Conservation (phyloP, 805 yeast genomes). For the Metschnikowia gelsemii region DNA sequence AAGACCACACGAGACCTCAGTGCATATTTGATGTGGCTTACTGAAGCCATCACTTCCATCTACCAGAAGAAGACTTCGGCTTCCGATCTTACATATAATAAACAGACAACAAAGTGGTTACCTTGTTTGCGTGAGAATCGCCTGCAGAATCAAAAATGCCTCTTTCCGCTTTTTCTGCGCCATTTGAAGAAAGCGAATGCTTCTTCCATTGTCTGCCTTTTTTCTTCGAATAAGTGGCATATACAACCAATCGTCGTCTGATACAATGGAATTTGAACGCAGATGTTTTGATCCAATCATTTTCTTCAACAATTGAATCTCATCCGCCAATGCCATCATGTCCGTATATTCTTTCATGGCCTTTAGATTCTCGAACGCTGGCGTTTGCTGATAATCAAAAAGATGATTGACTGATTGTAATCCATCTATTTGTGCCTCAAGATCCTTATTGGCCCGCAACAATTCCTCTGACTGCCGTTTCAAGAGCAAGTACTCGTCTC, state of each 20-base stretch:
- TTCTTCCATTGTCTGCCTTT: background rate
- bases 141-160: slow-evolving; percentile 2
- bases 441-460: slow-evolving; percentile 21
- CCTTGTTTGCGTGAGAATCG: background rate
- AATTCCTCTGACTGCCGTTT: slow-evolving; percentile 23
- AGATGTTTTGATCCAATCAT: slow-evolving; percentile 20
- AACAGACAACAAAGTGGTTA: background rate
- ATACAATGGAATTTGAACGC: background rate
- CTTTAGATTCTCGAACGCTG: slow-evolving; percentile 31
- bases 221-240: slow-evolving; percentile 6
- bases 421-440: slow-evolving; percentile 27
- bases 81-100: too few species aligned
- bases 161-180: slow-evolving; percentile 12
- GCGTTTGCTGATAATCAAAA: slow-evolving; percentile 14
- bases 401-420: slow-evolving; percentile 23
- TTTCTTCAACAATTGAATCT: slow-evolving; percentile 43
- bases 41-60: too few species aligned
- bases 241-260: slow-evolving; percentile 5
- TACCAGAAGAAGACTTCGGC: too few species aligned
- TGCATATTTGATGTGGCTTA: too few species aligned
- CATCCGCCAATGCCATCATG: slow-evolving; percentile 42
- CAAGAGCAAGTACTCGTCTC: slow-evolving; percentile 17
- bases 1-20: too few species aligned
- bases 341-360: slow-evolving; percentile 34
- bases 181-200: slow-evolving; percentile 4